Percentiles rank a stretch among this genome's conserved stretches.
phyloP scores from a whole-genome alignment of 148 eudicot genomes.

The Suaeda aralocaspica region DNA sequence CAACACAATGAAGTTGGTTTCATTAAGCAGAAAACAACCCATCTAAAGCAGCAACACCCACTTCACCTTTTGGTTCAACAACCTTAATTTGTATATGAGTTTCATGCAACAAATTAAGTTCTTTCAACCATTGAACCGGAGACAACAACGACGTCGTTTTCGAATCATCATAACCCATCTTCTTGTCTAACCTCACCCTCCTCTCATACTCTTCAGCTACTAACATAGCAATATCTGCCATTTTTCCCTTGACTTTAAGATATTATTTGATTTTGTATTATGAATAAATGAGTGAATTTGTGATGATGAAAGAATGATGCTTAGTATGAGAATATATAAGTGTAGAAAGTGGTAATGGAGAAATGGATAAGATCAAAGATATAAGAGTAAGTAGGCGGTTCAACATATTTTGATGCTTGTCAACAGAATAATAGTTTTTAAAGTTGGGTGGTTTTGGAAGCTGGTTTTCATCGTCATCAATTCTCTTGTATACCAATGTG shows the following conservation, averaged over 20 bases:
- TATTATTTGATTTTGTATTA: neutral
- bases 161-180: conserved; percentile 17
- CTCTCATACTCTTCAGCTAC: conserved; percentile 89
- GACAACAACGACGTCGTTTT: conserved; percentile 5
- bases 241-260: conserved; percentile 13
- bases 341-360: neutral
- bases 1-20: neutral
- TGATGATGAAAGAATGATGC: neutral
- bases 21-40: conserved; percentile 66
- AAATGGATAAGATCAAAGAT: neutral
- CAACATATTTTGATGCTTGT: neutral
- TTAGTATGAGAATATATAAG: neutral
- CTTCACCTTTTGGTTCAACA: conserved; percentile 41
- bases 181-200: conserved; percentile 45
- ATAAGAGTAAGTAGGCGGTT: neutral
- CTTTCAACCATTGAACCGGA: conserved; percentile 16
- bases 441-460: neutral
- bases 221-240: conserved; percentile 86
- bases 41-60: conserved; percentile 51
- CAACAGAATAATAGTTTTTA: neutral
- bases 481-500: neutral
- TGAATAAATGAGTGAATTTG: neutral
- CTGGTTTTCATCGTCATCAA: neutral
- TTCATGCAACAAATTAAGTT: conserved; percentile 14
- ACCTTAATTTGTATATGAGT: conserved; percentile 12